Evolutionary conservation across 352 stramenopile genomes (phyloP).

Genomic region (Globisporangium paroecandrum): DNA sequence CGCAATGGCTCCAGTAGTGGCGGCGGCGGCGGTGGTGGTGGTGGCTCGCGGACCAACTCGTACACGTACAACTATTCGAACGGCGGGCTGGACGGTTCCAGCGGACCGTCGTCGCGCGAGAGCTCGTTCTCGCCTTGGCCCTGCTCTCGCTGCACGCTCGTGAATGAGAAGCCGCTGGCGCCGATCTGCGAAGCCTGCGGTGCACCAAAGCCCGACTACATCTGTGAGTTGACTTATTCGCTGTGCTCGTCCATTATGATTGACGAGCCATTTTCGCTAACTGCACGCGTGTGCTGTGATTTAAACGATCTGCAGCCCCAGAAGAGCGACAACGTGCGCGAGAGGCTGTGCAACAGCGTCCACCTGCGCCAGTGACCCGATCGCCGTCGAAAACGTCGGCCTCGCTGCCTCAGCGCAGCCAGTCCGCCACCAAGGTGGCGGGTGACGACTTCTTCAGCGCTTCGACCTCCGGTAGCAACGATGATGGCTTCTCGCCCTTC

Average conservation of each 20-base stretch:
- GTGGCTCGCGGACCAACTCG: conserved; percentile 29
- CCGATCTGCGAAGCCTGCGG: conserved; percentile 75
- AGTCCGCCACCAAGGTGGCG: conserved; percentile 5
- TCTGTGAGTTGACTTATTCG: conserved; percentile 36
- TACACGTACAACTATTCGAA: conserved; percentile 46
- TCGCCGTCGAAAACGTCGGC: conserved; percentile 11
- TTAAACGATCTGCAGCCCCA: conserved; percentile 24
- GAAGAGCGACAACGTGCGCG: conserved; percentile 49
- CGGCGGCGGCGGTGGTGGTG: neutral
- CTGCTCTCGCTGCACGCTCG: conserved; percentile 66
- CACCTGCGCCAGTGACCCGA: conserved; percentile 5
- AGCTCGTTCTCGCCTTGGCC: conserved; percentile 69
- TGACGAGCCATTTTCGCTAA: neutral
- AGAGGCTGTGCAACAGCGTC: conserved; percentile 30
- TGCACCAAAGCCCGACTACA: conserved; percentile 54
- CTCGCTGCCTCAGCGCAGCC: conserved; percentile 5
- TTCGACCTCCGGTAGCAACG: neutral
- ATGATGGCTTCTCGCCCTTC: conserved; percentile 16
- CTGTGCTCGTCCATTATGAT: neutral
- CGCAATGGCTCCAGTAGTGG: conserved; percentile 14
- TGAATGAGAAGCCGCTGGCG: conserved; percentile 75
- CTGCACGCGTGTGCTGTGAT: neutral
- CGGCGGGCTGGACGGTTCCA: conserved; percentile 22
- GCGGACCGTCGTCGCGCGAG: conserved; percentile 34
- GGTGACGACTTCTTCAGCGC: conserved; percentile 13